Conservation (phyloP, 495 filamentous ascomycete genomes). For the Parathielavia hyrcaniae region DNA sequence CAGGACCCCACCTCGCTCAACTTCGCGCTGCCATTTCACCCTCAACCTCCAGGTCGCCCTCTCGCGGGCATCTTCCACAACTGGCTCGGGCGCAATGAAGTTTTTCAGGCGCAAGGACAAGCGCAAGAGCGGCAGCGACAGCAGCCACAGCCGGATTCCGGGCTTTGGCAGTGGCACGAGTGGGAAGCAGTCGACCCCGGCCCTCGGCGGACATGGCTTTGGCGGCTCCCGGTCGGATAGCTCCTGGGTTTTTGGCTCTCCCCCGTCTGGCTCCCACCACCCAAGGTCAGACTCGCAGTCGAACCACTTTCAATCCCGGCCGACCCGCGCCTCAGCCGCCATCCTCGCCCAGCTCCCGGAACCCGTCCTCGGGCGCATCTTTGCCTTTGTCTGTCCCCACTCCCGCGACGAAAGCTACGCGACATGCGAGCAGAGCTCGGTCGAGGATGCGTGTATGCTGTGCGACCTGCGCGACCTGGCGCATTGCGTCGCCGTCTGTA, state of each 20-base stretch:
- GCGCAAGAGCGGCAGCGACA: slow-evolving; percentile 22
- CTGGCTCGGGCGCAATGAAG: slow-evolving; percentile 30
- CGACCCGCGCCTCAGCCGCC: slow-evolving; percentile 29
- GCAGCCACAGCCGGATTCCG: slow-evolving; percentile 16
- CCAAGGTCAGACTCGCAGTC: not conserved
- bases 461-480: slow-evolving; percentile 92
- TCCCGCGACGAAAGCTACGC: slow-evolving; percentile 67
- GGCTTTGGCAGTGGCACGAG: slow-evolving; percentile 15
- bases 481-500: slow-evolving; percentile 65
- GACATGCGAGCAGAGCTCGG: slow-evolving; percentile 72
- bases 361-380: slow-evolving; percentile 63
- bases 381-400: slow-evolving; percentile 80
- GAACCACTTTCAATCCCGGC: slow-evolving; percentile 15
- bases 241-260: slow-evolving; percentile 18
- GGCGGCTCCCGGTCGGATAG: slow-evolving; percentile 15
- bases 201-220: slow-evolving; percentile 7
- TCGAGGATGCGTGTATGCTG: slow-evolving; percentile 85
- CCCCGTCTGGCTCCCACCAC: slow-evolving; percentile 14
- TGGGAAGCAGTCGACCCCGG: not conserved
- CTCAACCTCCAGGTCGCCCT: not conserved
- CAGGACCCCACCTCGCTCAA: slow-evolving; percentile 12
- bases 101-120: slow-evolving; percentile 42
- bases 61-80: slow-evolving; percentile 10
- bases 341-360: slow-evolving; percentile 48
- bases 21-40: slow-evolving; percentile 3